Conservation (phyloP, 1,284 basidiomycete species). For the Microbotryum intermedium region DNA sequence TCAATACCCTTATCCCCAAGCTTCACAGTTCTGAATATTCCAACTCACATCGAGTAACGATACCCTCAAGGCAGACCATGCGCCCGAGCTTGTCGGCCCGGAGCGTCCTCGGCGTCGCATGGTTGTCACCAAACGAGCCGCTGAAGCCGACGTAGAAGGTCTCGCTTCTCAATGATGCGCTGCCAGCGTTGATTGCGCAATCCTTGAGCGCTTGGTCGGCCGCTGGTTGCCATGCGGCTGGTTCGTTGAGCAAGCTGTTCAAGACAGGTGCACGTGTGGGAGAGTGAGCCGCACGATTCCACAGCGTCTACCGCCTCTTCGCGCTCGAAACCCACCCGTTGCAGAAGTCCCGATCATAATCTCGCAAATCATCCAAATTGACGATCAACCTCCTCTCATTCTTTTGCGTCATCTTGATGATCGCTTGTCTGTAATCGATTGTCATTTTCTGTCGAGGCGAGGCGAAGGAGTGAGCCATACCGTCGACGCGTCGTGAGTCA, state of each 20-base stretch:
- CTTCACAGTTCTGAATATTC: not conserved
- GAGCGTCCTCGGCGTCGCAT: slow-evolving; percentile 89
- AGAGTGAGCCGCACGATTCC: not conserved
- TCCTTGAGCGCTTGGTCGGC: slow-evolving; percentile 76
- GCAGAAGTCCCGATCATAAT: slow-evolving; percentile 71
- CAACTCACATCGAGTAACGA: slow-evolving; percentile 78
- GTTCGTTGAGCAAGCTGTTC: slow-evolving; percentile 71
- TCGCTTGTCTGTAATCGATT: slow-evolving; percentile 72
- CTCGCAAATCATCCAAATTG: slow-evolving; percentile 93
- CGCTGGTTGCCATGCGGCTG: slow-evolving; percentile 81
- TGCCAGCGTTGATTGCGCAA: slow-evolving; percentile 73
- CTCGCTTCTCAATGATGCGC: slow-evolving; percentile 35
- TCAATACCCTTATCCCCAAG: too few species aligned
- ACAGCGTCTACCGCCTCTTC: not conserved
- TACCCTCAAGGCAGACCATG: slow-evolving; percentile 96
- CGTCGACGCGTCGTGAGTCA: not conserved
- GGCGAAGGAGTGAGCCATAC: not conserved
- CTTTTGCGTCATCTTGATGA: slow-evolving; percentile 72
- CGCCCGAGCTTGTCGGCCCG: slow-evolving; percentile 80
- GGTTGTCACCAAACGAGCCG: slow-evolving; percentile 98
- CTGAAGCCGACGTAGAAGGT: slow-evolving; percentile 75
- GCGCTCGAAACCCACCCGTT: slow-evolving; percentile 40
- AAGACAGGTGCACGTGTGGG: too few species aligned
- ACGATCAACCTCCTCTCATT: slow-evolving; percentile 84
- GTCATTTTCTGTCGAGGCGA: slow-evolving; percentile 22